phyloP scores from a whole-genome alignment of 148 eudicot species.

The Nepenthes gracilis region DNA sequence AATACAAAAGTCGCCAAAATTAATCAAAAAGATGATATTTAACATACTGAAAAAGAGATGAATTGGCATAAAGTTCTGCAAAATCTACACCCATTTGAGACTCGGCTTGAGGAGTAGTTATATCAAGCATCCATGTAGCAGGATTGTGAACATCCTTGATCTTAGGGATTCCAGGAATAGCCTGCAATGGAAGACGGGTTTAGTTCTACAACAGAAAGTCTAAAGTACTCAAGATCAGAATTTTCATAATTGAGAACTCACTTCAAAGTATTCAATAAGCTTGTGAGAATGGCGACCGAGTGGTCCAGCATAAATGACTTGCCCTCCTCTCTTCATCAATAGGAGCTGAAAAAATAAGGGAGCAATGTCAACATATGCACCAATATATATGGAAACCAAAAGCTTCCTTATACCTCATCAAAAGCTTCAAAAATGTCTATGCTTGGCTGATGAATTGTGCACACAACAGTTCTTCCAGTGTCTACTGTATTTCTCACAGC shows the following conservation, averaged over 20 bases:
- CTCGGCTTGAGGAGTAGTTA: slow-evolving; percentile 36
- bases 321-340: slow-evolving; percentile 78
- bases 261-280: slow-evolving; percentile 68
- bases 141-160: slow-evolving; percentile 56
- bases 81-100: slow-evolving; percentile 38
- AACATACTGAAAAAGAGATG: slow-evolving; percentile 40
- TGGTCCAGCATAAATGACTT: slow-evolving; percentile 53
- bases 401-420: slow-evolving; percentile 45
- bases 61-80: slow-evolving; percentile 41
- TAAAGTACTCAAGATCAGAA: background rate
- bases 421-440: slow-evolving; percentile 87
- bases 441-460: slow-evolving; percentile 93
- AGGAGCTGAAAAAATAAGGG: slow-evolving; percentile 36
- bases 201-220: background rate
- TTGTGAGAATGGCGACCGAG: slow-evolving; percentile 50
- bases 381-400: background rate
- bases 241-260: slow-evolving; percentile 3
- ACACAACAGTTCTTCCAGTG: slow-evolving; percentile 81
- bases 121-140: slow-evolving; percentile 77
- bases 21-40: background rate
- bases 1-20: background rate
- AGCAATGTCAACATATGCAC: background rate
- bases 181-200: slow-evolving; percentile 14
- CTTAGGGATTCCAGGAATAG: slow-evolving; percentile 40
- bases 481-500: slow-evolving; percentile 76